A percentile compares a stretch with the other conserved stretches of the same genome.
phyloP scores from a whole-genome alignment of 257 asterid genomes.

The Eucommia ulmoides region DNA sequence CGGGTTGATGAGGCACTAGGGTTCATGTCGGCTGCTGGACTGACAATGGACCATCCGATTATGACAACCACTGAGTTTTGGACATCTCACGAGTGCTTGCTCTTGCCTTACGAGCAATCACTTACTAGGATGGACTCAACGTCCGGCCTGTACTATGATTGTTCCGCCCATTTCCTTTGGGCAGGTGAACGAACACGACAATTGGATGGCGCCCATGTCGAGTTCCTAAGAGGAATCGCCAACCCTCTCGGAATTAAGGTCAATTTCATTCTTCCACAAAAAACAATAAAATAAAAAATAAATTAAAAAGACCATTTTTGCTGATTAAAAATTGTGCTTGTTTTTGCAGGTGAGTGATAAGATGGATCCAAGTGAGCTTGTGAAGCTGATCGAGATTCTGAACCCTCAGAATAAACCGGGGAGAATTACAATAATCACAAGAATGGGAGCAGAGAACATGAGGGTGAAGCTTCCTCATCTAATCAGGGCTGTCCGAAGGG shows the following conservation, averaged over 20 bases:
- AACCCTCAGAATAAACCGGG: slow-evolving; percentile 69
- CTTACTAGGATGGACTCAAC: slow-evolving; percentile 71
- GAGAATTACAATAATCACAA: slow-evolving; percentile 64
- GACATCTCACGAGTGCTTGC: slow-evolving; percentile 85
- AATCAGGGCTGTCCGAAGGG: slow-evolving; percentile 72
- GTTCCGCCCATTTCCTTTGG: slow-evolving; percentile 77
- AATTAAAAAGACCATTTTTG: no score
- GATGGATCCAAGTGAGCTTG: slow-evolving; percentile 65
- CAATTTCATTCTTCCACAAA: slow-evolving; percentile 2
- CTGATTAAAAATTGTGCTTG: slow-evolving; percentile 8
- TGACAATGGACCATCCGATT: slow-evolving; percentile 57
- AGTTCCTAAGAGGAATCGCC: slow-evolving; percentile 67
- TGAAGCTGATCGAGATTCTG: slow-evolving; percentile 63
- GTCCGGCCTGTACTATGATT: slow-evolving; percentile 63
- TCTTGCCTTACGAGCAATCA: slow-evolving; percentile 67
- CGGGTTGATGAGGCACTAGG: slow-evolving; percentile 82
- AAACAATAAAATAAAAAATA: no score
- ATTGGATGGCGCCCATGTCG: slow-evolving; percentile 75
- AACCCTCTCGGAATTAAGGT: slow-evolving; percentile 80
- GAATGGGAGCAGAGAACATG: slow-evolving; percentile 94
- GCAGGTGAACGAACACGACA: slow-evolving; percentile 77
- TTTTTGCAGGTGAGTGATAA: slow-evolving; percentile 76
- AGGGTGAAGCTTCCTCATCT: slow-evolving; percentile 79
- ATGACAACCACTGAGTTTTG: slow-evolving; percentile 65
- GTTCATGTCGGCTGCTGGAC: slow-evolving; percentile 77